Evolutionary conservation across 2,329 filamentous ascomycete species (phyloP).

Genomic region (Fusarium succisae): DNA sequence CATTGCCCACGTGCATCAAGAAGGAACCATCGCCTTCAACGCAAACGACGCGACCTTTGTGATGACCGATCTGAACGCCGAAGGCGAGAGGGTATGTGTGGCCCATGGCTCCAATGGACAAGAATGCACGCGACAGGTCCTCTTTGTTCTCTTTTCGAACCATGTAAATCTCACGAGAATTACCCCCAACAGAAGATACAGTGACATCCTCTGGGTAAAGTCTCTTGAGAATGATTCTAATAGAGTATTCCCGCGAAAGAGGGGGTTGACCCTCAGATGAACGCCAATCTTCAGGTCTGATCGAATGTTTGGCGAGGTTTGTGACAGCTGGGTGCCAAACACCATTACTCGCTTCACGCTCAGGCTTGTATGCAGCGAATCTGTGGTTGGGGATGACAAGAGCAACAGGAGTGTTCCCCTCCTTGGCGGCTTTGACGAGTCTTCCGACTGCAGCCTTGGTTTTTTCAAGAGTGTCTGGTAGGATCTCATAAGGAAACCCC

Average conservation of each 20-base stretch:
- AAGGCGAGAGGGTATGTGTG: not conserved
- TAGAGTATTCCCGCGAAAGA: not conserved
- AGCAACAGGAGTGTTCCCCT: not conserved
- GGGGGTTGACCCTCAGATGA: not conserved
- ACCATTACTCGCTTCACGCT: not conserved
- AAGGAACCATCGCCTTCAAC: not conserved
- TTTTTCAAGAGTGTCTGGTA: not conserved
- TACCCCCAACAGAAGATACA: slow-evolving; percentile 9
- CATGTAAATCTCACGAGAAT: slow-evolving; percentile 13
- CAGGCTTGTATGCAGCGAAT: not conserved
- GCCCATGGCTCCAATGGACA: not conserved
- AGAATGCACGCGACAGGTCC: not conserved
- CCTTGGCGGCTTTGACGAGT: not conserved
- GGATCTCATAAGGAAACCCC: not conserved
- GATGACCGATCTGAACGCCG: not conserved
- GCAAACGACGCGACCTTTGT: not conserved
- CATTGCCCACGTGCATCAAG: slow-evolving; percentile 1
- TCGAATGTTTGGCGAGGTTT: not conserved
- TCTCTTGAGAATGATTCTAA: not conserved
- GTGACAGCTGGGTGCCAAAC: not conserved
- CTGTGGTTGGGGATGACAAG: not conserved
- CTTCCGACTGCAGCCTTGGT: not conserved
- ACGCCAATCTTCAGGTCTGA: not conserved
- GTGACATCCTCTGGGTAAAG: slow-evolving; percentile 5
- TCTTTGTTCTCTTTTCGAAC: slow-evolving; percentile 8